Conservation (phyloP, 331 rosid species). For the Acacia concinna region DNA sequence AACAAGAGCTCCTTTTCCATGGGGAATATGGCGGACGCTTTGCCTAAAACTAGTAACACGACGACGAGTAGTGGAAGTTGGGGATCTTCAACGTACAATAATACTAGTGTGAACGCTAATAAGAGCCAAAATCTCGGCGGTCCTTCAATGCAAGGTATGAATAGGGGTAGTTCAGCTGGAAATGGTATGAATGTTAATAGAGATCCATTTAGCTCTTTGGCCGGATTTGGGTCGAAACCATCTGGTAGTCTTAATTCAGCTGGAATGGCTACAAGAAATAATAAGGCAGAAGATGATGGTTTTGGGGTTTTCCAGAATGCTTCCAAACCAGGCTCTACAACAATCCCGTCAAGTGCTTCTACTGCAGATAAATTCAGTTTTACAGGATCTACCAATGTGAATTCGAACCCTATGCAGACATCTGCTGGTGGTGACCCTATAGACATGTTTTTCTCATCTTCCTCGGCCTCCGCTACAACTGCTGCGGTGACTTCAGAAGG, state of each 20-base stretch:
- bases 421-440: constrained; percentile 66
- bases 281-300: constrained; percentile 40
- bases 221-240: constrained; percentile 71
- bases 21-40: constrained; percentile 62
- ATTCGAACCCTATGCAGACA: constrained; percentile 47
- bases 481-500: constrained; percentile 35
- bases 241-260: constrained; percentile 56
- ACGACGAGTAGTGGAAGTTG: constrained; percentile 40
- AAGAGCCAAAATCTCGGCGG: constrained; percentile 61
- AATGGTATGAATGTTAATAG: constrained; percentile 49
- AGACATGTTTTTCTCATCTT: constrained; percentile 63
- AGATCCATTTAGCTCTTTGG: constrained; percentile 86
- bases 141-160: constrained; percentile 44
- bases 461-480: constrained; percentile 46
- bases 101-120: constrained; percentile 35
- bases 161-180: constrained; percentile 39
- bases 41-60: constrained; percentile 56
- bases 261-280: constrained; percentile 35
- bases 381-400: constrained; percentile 43
- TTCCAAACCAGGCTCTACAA: constrained; percentile 45
- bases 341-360: constrained; percentile 43
- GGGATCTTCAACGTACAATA: constrained; percentile 48
- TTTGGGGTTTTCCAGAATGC: constrained; percentile 90
- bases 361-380: constrained; percentile 37
- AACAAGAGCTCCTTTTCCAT: constrained; percentile 61